Conservation (phyloP, 2,329 filamentous ascomycete species). For the Aspergillus quadrilineatus region DNA sequence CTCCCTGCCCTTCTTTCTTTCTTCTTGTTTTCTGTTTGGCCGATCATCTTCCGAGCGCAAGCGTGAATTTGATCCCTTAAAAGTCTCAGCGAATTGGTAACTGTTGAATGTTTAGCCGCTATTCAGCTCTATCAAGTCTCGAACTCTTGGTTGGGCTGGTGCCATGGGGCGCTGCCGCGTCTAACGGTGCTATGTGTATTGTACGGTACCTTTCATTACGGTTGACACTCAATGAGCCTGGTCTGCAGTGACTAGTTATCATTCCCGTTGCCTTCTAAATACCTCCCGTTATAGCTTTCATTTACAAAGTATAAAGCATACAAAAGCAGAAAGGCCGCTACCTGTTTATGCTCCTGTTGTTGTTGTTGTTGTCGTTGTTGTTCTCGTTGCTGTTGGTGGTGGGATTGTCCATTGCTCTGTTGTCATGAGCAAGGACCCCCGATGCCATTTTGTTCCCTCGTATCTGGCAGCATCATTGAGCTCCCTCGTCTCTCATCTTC, state of each 20-base stretch:
- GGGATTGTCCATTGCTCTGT: background rate
- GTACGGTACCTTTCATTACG: constrained; percentile 4
- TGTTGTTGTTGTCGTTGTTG: no score
- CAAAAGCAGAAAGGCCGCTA: background rate
- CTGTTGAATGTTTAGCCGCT: background rate
- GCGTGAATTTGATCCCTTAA: no score
- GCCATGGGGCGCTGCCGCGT: constrained; percentile 9
- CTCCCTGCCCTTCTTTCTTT: no score
- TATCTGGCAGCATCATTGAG: constrained; percentile 4
- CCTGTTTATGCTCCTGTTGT: no score
- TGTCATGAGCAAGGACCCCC: background rate
- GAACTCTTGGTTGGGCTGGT: background rate
- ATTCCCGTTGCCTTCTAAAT: background rate
- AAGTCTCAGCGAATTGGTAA: background rate
- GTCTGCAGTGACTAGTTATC: background rate
- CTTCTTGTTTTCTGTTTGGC: no score
- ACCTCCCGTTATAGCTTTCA: background rate
- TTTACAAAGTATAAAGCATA: background rate
- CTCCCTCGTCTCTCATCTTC: constrained; percentile 13
- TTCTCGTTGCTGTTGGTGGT: background rate
- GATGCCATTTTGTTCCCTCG: constrained; percentile 5
- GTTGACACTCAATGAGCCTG: background rate
- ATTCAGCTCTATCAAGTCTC: background rate
- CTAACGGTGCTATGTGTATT: background rate
- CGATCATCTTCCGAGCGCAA: no score